Evolutionary conservation across 805 yeast species (phyloP).

Genomic region (Barnettozyma sp.): DNA sequence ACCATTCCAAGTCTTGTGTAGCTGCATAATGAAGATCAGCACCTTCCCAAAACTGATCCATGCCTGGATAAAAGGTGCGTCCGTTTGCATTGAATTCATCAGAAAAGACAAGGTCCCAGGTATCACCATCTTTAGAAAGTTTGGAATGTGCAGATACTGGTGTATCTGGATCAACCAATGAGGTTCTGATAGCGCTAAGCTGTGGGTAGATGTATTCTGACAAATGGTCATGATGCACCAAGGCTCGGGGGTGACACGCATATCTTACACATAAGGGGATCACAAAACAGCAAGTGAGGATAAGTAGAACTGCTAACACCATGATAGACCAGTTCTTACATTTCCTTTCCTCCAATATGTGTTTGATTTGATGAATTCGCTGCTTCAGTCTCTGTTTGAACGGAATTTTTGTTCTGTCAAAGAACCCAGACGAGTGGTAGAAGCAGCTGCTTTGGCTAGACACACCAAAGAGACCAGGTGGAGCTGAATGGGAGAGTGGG

Average conservation of each 20-base stretch:
- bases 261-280: constrained; percentile 3
- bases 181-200: constrained; percentile 50
- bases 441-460: background rate
- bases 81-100: constrained; percentile 45
- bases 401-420: constrained; percentile 5
- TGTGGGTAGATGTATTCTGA: constrained; percentile 48
- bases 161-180: constrained; percentile 67
- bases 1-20: constrained; percentile 45
- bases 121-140: constrained; percentile 28
- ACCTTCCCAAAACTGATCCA: constrained; percentile 42
- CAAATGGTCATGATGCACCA: constrained; percentile 31
- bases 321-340: constrained; percentile 8
- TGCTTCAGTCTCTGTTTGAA: constrained; percentile 1
- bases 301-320: background rate
- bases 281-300: constrained; percentile 5
- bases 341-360: constrained; percentile 4
- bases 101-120: constrained; percentile 39
- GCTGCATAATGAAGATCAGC: constrained; percentile 41
- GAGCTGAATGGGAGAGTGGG: too few relatives aligned
- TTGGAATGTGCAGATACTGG: constrained; percentile 42
- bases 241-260: constrained; percentile 4
- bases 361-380: constrained; percentile 2
- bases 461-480: constrained; percentile 1
- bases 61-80: constrained; percentile 40
- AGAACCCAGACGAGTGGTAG: background rate